These are phyloP conservation scores for Teunomyces barrocoloradensis DNA, from an alignment of 805 yeast species.

Conservation along the genomic window DNA sequence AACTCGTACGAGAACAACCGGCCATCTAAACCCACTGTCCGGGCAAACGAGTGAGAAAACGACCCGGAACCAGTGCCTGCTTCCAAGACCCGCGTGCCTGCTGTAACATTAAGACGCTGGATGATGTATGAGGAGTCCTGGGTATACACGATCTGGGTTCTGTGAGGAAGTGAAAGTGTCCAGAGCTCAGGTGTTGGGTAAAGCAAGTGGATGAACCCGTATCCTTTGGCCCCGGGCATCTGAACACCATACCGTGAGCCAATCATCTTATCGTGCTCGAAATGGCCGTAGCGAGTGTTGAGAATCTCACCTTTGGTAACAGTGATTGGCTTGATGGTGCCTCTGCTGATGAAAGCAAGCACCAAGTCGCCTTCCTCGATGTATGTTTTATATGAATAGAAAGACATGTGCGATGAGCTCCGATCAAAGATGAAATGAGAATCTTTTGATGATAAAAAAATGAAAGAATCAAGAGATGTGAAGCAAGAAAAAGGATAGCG, in stretches of 20 bases:
- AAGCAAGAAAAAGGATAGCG: too few relatives aligned
- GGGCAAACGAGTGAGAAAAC: slow-evolving; percentile 86
- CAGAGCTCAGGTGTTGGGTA: slow-evolving; percentile 95
- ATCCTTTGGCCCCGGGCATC: slow-evolving; percentile 68
- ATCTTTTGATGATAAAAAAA: too few relatives aligned
- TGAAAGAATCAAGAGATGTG: neutral
- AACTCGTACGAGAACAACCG: slow-evolving; percentile 83
- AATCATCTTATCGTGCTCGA: slow-evolving; percentile 80
- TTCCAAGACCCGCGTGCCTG: slow-evolving; percentile 81
- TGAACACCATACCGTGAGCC: slow-evolving; percentile 84
- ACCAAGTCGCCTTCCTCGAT: slow-evolving; percentile 87
- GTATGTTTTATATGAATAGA: slow-evolving; percentile 57
- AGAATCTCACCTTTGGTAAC: slow-evolving; percentile 59
- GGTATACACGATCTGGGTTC: slow-evolving; percentile 96
- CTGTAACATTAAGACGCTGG: slow-evolving; percentile 71
- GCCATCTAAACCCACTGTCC: slow-evolving; percentile 66
- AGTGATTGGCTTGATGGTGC: slow-evolving; percentile 69
- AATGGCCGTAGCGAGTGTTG: slow-evolving; percentile 87
- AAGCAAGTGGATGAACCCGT: slow-evolving; percentile 81
- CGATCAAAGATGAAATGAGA: neutral
- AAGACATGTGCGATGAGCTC: slow-evolving; percentile 36
- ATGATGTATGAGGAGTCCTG: slow-evolving; percentile 91
- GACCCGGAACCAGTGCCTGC: slow-evolving; percentile 99
- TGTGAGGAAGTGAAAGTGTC: slow-evolving; percentile 93
- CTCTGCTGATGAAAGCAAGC: slow-evolving; percentile 80